These are phyloP conservation scores for Apodospora peruviana DNA, from an alignment of 495 filamentous ascomycete species.

Conservation along the genomic window DNA sequence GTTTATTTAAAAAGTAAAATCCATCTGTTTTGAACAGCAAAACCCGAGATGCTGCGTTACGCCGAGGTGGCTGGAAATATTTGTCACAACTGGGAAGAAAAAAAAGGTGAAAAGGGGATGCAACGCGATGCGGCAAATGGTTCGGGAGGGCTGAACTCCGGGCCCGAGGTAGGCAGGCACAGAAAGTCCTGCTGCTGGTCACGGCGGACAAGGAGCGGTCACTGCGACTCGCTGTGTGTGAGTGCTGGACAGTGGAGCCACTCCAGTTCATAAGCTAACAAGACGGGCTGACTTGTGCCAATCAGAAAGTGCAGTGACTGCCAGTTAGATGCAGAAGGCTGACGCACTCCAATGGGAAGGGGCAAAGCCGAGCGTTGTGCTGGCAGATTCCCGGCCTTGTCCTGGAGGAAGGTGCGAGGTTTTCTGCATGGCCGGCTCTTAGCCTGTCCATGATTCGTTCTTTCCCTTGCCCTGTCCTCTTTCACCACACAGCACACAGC, in stretches of 20 bases:
- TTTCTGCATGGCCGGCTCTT: conserved; percentile 3
- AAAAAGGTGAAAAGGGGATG: too few relatives aligned
- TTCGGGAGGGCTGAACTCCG: too few relatives aligned
- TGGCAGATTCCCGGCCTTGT: conserved; percentile 20
- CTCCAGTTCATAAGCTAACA: conserved; percentile 2
- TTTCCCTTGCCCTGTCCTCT: not conserved
- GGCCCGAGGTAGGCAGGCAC: too few relatives aligned
- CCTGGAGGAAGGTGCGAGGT: conserved; percentile 9
- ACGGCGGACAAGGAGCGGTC: too few relatives aligned
- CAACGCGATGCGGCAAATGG: too few relatives aligned
- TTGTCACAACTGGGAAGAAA: too few relatives aligned
- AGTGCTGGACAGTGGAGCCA: not conserved
- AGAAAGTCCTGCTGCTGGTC: too few relatives aligned
- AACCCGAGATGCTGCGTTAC: too few relatives aligned
- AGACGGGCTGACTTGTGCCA: conserved; percentile 17
- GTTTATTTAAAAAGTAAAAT: too few relatives aligned
- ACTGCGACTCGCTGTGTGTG: too few relatives aligned
- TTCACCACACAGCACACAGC: not conserved
- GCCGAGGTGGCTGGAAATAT: too few relatives aligned
- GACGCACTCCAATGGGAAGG: conserved; percentile 19
- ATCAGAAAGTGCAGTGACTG: conserved; percentile 19
- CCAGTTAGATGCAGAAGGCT: conserved; percentile 28
- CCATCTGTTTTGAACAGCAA: too few relatives aligned
- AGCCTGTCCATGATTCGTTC: conserved; percentile 14
- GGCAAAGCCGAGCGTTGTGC: conserved; percentile 3